phyloP scores from a whole-genome alignment of 2,329 filamentous ascomycete species.

The Alternaria sp. region DNA sequence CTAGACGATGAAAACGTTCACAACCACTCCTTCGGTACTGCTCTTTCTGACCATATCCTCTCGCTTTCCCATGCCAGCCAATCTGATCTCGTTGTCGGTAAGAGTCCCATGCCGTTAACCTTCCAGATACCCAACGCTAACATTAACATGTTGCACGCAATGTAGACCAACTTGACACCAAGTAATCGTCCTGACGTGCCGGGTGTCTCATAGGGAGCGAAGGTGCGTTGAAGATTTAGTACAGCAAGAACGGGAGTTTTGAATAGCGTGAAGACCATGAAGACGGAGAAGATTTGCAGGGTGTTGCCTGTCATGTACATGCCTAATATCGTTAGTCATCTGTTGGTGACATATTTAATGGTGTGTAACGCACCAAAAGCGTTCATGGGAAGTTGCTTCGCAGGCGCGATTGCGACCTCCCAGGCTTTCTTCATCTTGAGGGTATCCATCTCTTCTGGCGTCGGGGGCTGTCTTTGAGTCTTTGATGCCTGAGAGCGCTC shows the following conservation, averaged over 20 bases:
- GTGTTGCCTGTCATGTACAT: constrained; percentile 99
- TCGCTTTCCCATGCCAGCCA: constrained; percentile 96
- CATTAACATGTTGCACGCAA: constrained; percentile 84
- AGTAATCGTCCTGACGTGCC: constrained; percentile 76
- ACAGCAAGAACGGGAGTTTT: constrained; percentile 92
- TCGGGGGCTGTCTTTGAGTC: constrained; percentile 70
- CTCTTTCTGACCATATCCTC: constrained; percentile 57
- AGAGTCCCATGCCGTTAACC: constrained; percentile 91
- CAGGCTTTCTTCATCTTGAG: constrained; percentile 98
- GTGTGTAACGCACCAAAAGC: constrained; percentile 73
- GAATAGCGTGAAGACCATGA: constrained; percentile 99
- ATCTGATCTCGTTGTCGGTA: constrained; percentile 96
- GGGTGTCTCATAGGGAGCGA: constrained; percentile 87
- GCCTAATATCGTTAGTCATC: constrained; percentile 47
- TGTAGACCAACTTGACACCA: constrained; percentile 85
- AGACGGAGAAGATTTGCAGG: constrained; percentile 98
- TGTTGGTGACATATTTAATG: neutral
- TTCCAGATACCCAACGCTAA: constrained; percentile 93
- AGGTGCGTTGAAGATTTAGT: constrained; percentile 83
- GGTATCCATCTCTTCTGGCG: constrained; percentile 87
- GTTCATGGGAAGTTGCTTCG: constrained; percentile 97
- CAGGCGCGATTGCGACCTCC: constrained; percentile 92
- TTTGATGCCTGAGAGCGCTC: constrained; percentile 49
- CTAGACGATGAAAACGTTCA: constrained; percentile 13
- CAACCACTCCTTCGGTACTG: constrained; percentile 49